phyloP scores from a whole-genome alignment of 2,329 filamentous ascomycete genomes.

The Arthrobotrys pseudoclavata region DNA sequence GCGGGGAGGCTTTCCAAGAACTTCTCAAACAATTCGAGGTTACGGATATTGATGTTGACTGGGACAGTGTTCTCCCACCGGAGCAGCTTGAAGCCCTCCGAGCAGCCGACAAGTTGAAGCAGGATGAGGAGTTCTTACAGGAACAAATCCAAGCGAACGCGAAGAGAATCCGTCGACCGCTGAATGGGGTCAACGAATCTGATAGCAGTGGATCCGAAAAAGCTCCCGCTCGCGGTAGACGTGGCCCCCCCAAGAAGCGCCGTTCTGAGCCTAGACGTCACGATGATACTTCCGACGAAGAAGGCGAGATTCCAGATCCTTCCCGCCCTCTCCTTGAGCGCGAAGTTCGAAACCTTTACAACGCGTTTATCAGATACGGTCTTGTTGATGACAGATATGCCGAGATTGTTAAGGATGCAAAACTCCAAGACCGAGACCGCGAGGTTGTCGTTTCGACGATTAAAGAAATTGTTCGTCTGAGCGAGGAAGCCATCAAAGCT shows the following conservation, averaged over 20 bases:
- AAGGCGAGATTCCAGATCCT: conserved; percentile 80
- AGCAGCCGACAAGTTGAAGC: conserved; percentile 84
- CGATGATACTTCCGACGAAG: conserved; percentile 78
- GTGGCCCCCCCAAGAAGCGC: conserved; percentile 76
- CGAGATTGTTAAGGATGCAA: conserved; percentile 88
- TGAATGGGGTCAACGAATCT: conserved; percentile 65
- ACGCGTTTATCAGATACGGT: conserved; percentile 90
- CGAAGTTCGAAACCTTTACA: conserved; percentile 90
- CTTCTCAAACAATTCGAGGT: conserved; percentile 85
- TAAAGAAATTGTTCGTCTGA: conserved; percentile 76
- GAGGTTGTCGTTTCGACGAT: conserved; percentile 83
- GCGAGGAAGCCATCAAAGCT: conserved; percentile 73
- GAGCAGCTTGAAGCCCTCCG: conserved; percentile 92
- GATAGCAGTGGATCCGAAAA: conserved; percentile 64
- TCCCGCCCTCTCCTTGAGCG: conserved; percentile 91
- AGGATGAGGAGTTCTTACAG: conserved; percentile 65
- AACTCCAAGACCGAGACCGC: conserved; percentile 83
- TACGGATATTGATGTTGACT: conserved; percentile 94
- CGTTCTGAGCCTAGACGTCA: conserved; percentile 78
- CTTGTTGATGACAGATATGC: conserved; percentile 88
- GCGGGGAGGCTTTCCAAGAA: conserved; percentile 85
- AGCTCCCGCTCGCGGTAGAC: conserved; percentile 70
- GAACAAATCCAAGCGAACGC: conserved; percentile 67
- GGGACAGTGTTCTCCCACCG: conserved; percentile 98
- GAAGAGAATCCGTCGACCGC: conserved; percentile 64